phyloP scores from a whole-genome alignment of 805 yeast species.

The Ogataea trehaloabstinens region DNA sequence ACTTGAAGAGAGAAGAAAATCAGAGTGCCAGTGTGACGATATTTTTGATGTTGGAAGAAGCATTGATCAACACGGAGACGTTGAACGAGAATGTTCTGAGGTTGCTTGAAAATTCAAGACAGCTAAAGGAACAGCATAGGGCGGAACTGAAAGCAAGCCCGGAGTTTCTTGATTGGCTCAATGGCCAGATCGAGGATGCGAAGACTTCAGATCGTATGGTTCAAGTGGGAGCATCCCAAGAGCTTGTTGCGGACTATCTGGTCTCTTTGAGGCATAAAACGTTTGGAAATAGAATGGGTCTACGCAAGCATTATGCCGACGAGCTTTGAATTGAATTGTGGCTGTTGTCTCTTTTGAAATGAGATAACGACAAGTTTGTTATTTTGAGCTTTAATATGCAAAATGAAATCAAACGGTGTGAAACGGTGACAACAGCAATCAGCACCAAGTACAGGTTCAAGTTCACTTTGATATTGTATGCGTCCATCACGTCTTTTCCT shows the following conservation, averaged over 20 bases:
- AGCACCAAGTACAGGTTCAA: constrained; percentile 38
- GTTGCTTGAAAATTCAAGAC: constrained; percentile 39
- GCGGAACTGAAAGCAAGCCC: constrained; percentile 34
- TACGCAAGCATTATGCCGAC: constrained; percentile 58
- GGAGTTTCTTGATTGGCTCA: constrained; percentile 64
- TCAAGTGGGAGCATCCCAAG: constrained; percentile 25
- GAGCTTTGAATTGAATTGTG: constrained; percentile 36
- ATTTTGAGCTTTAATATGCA: constrained; percentile 23
- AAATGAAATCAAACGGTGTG: constrained; percentile 42
- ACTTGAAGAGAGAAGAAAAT: constrained; percentile 13
- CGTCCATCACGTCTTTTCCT: constrained; percentile 56
- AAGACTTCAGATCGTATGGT: constrained; percentile 18
- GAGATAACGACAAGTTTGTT: constrained; percentile 17
- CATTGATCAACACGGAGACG: constrained; percentile 25
- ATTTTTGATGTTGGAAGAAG: constrained; percentile 28
- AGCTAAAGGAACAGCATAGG: constrained; percentile 29
- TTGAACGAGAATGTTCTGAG: constrained; percentile 36
- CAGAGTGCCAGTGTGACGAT: background rate
- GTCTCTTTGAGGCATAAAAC: constrained; percentile 51
- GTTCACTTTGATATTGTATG: constrained; percentile 43
- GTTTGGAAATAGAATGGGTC: constrained; percentile 76
- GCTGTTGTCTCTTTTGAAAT: constrained; percentile 3
- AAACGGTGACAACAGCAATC: constrained; percentile 37
- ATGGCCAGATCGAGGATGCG: constrained; percentile 37
- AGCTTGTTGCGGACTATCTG: constrained; percentile 28